phyloP scores from a whole-genome alignment of 225 moss, liverwort and hornwort genomes.

The Straminergon stramineum region DNA sequence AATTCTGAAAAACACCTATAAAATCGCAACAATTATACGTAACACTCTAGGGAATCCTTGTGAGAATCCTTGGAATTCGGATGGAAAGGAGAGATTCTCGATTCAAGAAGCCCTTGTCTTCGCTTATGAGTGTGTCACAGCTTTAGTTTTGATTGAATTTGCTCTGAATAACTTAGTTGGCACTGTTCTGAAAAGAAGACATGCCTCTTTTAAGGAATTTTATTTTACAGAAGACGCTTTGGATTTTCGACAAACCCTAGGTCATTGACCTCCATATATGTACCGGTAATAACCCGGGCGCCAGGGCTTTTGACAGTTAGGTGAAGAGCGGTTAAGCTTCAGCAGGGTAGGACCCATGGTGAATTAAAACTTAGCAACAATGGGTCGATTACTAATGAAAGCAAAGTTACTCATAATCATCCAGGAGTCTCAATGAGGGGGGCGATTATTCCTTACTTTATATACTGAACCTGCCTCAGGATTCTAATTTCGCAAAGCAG shows the following conservation, averaged over 20 bases:
- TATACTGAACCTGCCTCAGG: not conserved
- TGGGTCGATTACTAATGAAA: not conserved
- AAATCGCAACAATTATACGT: not conserved
- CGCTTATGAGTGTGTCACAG: not conserved
- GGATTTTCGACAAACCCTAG: not conserved
- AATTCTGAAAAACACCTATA: not conserved
- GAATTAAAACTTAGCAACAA: not conserved
- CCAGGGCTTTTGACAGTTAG: not conserved
- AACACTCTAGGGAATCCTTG: not conserved
- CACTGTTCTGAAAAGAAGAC: not conserved
- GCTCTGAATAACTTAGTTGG: not conserved
- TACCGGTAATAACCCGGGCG: not conserved
- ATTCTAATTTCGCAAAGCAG: not conserved
- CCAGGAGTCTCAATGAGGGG: not conserved
- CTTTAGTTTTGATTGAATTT: not conserved
- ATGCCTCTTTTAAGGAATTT: not conserved
- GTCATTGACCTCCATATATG: not conserved
- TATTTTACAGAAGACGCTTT: not conserved
- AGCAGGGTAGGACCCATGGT: not conserved
- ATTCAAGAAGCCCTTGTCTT: too few species aligned
- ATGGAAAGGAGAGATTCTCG: not conserved
- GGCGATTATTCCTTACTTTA: not conserved
- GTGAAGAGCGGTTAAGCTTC: not conserved
- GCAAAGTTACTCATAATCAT: not conserved
- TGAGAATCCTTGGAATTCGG: not conserved